These are phyloP conservation scores for Symmetrospora coprosmae DNA, from an alignment of 768 basidiomycete genomes.

Conservation along the genomic window DNA sequence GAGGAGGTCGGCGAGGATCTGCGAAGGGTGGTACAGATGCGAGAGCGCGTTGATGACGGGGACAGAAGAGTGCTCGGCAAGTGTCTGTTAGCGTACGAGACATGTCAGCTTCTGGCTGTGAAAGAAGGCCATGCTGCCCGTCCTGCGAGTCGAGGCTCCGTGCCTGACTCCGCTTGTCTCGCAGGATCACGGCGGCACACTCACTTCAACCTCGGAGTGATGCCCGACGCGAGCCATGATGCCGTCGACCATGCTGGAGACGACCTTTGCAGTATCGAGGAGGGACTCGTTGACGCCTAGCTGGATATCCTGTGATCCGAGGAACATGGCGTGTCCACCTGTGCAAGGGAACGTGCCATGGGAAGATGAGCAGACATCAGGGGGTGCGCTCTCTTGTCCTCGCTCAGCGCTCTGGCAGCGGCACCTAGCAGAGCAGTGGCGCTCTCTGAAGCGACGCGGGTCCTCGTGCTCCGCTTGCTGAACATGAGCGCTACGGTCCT, in stretches of 20 bases:
- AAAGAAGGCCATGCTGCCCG: too few relatives aligned
- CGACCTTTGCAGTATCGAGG: slow-evolving; percentile 70
- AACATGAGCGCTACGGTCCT: slow-evolving; percentile 83
- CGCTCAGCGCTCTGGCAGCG: neutral
- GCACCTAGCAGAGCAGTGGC: slow-evolving; percentile 56
- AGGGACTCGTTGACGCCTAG: slow-evolving; percentile 84
- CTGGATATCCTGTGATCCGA: slow-evolving; percentile 81
- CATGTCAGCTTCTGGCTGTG: too few relatives aligned
- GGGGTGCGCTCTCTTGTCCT: neutral
- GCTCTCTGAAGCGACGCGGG: slow-evolving; percentile 76
- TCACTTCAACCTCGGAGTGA: slow-evolving; percentile 81
- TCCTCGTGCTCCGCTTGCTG: slow-evolving; percentile 83
- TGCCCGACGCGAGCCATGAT: slow-evolving; percentile 91
- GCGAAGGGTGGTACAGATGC: slow-evolving; percentile 90
- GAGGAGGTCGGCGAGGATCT: slow-evolving; percentile 80
- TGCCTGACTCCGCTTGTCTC: too few relatives aligned
- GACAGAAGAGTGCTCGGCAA: slow-evolving; percentile 76
- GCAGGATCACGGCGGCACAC: too few relatives aligned
- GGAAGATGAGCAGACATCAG: neutral
- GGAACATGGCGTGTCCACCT: slow-evolving; percentile 67
- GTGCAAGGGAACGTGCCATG: neutral
- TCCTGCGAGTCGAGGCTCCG: too few relatives aligned
- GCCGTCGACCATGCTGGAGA: slow-evolving; percentile 89
- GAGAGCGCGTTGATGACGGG: slow-evolving; percentile 95
- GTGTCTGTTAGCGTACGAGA: slow-evolving; percentile 54